Base-by-base conservation (phyloP, 305 asterid species). In the Plantago lanceolata region DNA sequence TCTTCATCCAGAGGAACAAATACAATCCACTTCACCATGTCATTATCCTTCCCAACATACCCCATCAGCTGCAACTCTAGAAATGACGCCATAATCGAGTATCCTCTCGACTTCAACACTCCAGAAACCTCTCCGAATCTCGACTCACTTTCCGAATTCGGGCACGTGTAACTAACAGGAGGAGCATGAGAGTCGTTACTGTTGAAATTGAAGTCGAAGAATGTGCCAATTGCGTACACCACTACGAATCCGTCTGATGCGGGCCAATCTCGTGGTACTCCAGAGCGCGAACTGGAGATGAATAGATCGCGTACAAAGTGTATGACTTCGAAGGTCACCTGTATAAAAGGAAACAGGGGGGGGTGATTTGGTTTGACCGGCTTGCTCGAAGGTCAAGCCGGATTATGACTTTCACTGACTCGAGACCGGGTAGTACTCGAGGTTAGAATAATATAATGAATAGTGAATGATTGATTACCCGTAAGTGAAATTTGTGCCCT, bases 31-130 rank as follows among this genome's bases (percentile, higher is more conserved):
- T 64, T 77, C 68, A 69, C 14, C 5, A 8, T 1, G 12, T 13
- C 12, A 7, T 43, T 11, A 0, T n/a, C 33, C 0, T 21, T 61
- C 8, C 43, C 68, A 50, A 79, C 67, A 49, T 70, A 83, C 2
- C 94, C 96, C 20, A 72, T 57, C 33, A 90, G 49, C 77, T 91
- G 98, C 71, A 88, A 52, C 13, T 88, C 95, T 4, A 91, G 88
- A 68, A 90, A 85, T 26, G 90, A 67, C 19, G 86, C 88, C 68
- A 90, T 72, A 8, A 90, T 76, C 5, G 91, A 68, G 71, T 82
- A 82, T 19, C 94, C 97, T 68, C 92, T 75, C 7, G 95, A 70
- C 45, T 75, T 87, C 68, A 90, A 31, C 17, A 74, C 76, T 18
- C 77, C 76, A 0, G 88, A 77, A 0, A 85, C 90, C 17, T 79